Evolutionary conservation across 345 rosid genomes (phyloP).

Genomic region (Firmiana major): DNA sequence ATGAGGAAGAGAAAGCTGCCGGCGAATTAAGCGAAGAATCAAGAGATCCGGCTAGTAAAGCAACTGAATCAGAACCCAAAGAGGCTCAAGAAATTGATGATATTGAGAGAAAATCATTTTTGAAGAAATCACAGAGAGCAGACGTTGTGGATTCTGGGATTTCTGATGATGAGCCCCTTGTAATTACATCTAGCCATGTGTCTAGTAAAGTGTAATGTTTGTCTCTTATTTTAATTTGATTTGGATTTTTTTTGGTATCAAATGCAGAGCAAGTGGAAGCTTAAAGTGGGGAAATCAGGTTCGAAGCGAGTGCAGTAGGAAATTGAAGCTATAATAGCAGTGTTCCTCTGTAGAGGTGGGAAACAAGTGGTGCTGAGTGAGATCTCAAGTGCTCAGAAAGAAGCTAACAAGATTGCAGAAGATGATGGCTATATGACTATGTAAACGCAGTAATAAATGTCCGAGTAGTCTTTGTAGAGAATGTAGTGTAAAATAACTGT

Average conservation of each 20-base stretch:
- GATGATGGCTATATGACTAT: conserved; percentile 25
- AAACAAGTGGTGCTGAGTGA: conserved; percentile 13
- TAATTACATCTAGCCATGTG: conserved; percentile 31
- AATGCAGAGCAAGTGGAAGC: conserved; percentile 79
- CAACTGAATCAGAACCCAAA: conserved; percentile 40
- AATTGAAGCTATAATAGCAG: background rate
- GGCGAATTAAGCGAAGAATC: conserved; percentile 39
- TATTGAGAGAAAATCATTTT: conserved; percentile 18
- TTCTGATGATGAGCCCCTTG: conserved; percentile 93
- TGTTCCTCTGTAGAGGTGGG: background rate
- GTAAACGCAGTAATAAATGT: conserved; percentile 32
- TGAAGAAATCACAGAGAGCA: conserved; percentile 13
- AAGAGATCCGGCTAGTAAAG: conserved; percentile 33
- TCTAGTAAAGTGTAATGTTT: background rate
- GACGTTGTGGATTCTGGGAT: conserved; percentile 43
- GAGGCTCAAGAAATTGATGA: conserved; percentile 30
- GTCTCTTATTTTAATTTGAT: conserved; percentile 11
- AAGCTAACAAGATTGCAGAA: conserved; percentile 16
- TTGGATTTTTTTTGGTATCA: background rate
- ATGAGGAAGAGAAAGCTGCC: conserved; percentile 29
- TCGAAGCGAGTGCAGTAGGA: conserved; percentile 38
- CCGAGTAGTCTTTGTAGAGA: conserved; percentile 1
- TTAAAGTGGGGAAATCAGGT: conserved; percentile 47
- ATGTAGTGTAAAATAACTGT: conserved; percentile 32
- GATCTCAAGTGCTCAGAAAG: conserved; percentile 1